Evolutionary conservation across 208 protist species (phyloP), one percentile per base, ranked within the genome.

Genomic region (Angomonas ambiguus): DNA sequence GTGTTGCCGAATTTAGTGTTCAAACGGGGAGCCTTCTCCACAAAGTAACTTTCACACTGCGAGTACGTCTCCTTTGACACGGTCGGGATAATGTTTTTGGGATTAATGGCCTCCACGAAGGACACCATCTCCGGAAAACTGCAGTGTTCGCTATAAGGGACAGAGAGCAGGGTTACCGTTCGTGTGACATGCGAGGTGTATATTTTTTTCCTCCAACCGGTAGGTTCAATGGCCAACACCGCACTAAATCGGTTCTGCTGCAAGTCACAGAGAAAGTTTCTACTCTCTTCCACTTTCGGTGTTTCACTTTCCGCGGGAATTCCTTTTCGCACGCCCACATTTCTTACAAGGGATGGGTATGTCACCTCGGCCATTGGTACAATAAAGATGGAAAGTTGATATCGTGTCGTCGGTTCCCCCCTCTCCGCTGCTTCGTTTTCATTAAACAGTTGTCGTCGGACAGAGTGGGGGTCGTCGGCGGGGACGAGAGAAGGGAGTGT

Each of bases 101-200:
- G 91, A 72, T 94, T 92, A 6, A 94, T 45, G 51, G 86, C 77
- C 35, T 33, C 65, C 3, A 94, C 88, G 77, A 96, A 96, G 25
- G 77, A 63, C 13, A 92, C 31, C 65, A 96, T 72, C 66, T 96
- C 91, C 6, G 75, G 58, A 69, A 96, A 94, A 59, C 77, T 82
- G 67, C 82, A 82, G 80, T 96, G 91, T 67, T 96, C 91, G 59
- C 86, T 93, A 67, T 96, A 96, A 5, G 91, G 88, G 1, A 96
- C 71, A 27, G 74, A 63, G 8, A 95, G 67, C 25, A 86, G 51
- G 18, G 62, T 76, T 8, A 79, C 34, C 33, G 61, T 61, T 2
- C 69, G 61, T 8, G 61, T 73, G 18, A 91, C 53, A 2, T 25
- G 49, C 32, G 68, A 57, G 34, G 57, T 62, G 18, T 56, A 62